These are phyloP conservation scores for Ustilago cynodontis DNA, from an alignment of 1,284 basidiomycete species.

Conservation along the genomic window DNA sequence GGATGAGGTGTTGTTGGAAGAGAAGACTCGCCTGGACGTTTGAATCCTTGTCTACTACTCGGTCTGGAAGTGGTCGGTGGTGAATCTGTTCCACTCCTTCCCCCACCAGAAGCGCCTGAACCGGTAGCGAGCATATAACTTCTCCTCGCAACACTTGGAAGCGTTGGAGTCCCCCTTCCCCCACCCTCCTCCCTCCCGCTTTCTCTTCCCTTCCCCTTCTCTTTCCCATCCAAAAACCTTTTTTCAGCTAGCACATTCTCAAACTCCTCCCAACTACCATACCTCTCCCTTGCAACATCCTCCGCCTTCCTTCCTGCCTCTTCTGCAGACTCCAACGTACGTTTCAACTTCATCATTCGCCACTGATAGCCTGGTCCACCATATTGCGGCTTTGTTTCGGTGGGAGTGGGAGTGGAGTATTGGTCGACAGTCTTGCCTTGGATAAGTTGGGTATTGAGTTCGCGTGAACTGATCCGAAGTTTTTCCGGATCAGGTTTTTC, in stretches of 20 bases:
- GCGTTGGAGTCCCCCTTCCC: slow-evolving; percentile 66
- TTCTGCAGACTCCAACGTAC: slow-evolving; percentile 88
- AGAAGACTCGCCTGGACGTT: slow-evolving; percentile 53
- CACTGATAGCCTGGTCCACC: slow-evolving; percentile 92
- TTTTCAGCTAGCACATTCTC: slow-evolving; percentile 88
- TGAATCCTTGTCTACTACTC: slow-evolving; percentile 47
- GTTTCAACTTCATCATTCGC: slow-evolving; percentile 95
- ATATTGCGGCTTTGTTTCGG: slow-evolving; percentile 64
- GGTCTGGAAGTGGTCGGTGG: slow-evolving; percentile 23
- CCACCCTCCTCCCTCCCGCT: slow-evolving; percentile 71
- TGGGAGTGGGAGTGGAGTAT: slow-evolving; percentile 71
- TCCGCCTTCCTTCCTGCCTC: slow-evolving; percentile 81
- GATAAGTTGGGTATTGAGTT: slow-evolving; percentile 83
- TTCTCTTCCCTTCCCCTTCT: slow-evolving; percentile 68
- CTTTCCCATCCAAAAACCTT: slow-evolving; percentile 82
- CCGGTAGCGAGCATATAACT: slow-evolving; percentile 48
- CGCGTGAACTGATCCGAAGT: slow-evolving; percentile 75
- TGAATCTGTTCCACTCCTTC: slow-evolving; percentile 17
- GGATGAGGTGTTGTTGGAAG: slow-evolving; percentile 44
- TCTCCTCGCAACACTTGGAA: slow-evolving; percentile 37
- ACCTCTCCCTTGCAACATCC: slow-evolving; percentile 82
- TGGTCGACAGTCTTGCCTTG: slow-evolving; percentile 76
- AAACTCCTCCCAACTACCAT: slow-evolving; percentile 78
- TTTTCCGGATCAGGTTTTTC: slow-evolving; percentile 80
- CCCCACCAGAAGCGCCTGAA: slow-evolving; percentile 1